A percentile compares a stretch with the other conserved stretches of the same genome.
phyloP scores from a whole-genome alignment of 139 green algal genomes.

The Chlorella sp. region DNA sequence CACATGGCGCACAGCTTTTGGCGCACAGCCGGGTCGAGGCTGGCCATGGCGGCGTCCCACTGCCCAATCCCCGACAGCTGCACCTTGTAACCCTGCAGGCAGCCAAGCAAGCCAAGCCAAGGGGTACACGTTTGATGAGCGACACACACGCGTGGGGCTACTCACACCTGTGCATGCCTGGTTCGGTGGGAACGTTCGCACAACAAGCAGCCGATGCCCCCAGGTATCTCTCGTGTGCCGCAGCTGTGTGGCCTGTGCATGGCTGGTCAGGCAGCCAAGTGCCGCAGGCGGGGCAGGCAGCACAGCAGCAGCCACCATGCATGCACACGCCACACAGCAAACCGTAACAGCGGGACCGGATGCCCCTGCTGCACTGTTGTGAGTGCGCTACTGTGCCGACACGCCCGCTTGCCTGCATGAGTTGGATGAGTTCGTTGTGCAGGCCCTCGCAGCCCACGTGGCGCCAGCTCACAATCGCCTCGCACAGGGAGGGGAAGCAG shows the following conservation, averaged over 20 bases:
- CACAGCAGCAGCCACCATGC: no score
- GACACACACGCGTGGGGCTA: no score
- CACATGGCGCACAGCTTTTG: slow-evolving; percentile 64
- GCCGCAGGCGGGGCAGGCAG: no score
- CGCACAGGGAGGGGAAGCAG: slow-evolving; percentile 55
- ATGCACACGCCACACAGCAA: no score
- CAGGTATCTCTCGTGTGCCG: no score
- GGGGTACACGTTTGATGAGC: no score
- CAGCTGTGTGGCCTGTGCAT: no score
- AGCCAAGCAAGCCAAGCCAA: neutral
- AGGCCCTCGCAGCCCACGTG: slow-evolving; percentile 64
- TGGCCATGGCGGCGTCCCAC: slow-evolving; percentile 49
- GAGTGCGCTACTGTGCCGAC: no score
- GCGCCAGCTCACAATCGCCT: slow-evolving; percentile 78
- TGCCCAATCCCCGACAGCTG: slow-evolving; percentile 38
- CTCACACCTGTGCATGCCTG: no score
- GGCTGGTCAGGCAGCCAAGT: no score
- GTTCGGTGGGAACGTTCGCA: neutral
- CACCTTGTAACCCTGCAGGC: slow-evolving; percentile 41
- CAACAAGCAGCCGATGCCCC: neutral
- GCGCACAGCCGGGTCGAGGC: slow-evolving; percentile 51
- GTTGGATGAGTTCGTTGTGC: slow-evolving; percentile 56
- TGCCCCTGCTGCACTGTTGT: no score
- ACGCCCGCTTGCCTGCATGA: slow-evolving; percentile 62
- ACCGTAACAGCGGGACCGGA: neutral